Conservation (phyloP, 768 basidiomycete genomes). For the Boletus vinaceobasis region DNA sequence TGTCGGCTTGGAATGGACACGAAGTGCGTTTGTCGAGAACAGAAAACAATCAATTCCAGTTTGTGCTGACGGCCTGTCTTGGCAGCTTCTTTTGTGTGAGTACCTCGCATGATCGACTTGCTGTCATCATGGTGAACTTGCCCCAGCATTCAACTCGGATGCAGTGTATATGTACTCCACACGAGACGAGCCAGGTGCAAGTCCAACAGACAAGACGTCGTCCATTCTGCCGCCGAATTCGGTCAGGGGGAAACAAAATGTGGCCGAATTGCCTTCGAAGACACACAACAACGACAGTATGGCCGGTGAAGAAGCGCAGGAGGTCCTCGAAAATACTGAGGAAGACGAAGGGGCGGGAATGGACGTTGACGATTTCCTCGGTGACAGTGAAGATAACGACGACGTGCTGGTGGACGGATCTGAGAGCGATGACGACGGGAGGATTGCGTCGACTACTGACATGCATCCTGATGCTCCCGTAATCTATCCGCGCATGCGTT, state of each 20-base stretch:
- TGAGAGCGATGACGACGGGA: slow-evolving; percentile 34
- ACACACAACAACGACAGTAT: not conserved
- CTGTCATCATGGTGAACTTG: slow-evolving; percentile 4
- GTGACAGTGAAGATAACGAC: slow-evolving; percentile 29
- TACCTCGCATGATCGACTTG: slow-evolving; percentile 7
- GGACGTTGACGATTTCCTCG: slow-evolving; percentile 29
- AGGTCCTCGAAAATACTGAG: not conserved
- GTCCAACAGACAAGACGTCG: slow-evolving; percentile 17
- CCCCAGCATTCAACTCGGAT: slow-evolving; percentile 68
- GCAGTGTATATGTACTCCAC: slow-evolving; percentile 74
- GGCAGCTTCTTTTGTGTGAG: slow-evolving; percentile 64
- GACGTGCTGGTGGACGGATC: slow-evolving; percentile 21
- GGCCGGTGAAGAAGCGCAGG: slow-evolving; percentile 3
- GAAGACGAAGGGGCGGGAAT: slow-evolving; percentile 27
- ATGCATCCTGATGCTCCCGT: slow-evolving; percentile 41
- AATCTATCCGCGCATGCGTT: slow-evolving; percentile 62
- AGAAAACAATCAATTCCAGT: not conserved
- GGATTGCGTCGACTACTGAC: slow-evolving; percentile 20
- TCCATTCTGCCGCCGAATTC: slow-evolving; percentile 32
- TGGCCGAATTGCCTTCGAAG: not conserved
- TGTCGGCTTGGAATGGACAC: slow-evolving; percentile 68
- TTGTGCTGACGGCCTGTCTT: slow-evolving; percentile 11
- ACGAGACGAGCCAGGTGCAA: slow-evolving; percentile 49
- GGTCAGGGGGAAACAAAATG: not conserved
- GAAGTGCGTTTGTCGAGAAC: slow-evolving; percentile 46